Evolutionary conservation across 495 filamentous ascomycete genomes (phyloP), one percentile per base, ranked within the genome.

Genomic region (Xylaria grammica): DNA sequence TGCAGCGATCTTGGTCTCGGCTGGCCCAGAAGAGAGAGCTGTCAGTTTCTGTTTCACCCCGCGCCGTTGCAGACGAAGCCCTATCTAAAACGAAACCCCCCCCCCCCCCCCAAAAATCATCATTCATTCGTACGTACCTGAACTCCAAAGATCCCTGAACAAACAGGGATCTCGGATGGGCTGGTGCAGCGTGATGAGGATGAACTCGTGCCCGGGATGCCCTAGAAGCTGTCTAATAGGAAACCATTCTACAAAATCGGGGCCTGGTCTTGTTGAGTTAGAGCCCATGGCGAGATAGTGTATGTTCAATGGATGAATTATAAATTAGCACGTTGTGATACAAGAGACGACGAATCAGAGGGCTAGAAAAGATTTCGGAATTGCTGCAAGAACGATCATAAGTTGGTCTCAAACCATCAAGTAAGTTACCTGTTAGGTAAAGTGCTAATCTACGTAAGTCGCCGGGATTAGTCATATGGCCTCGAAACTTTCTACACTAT

Each of bases 171-270:
- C 75, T 3, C 82, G 81, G 55, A 93, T 85, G 42, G 89, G 89
- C 65, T 91, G 88, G 70, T 95, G 91, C 40, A 94, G 81, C 13
- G 92, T 74, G 29, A 94, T 67, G 24, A 94, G 77, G 1, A 85
- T 87, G 66, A 86, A 90, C 36, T 61, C n/a, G 36, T 67, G 52
- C 32, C 63, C 60, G 7, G 61, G 65, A 57, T 60, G 53, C 27
- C 42, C 45, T 19, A 65, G 50, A 15, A 78, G 29, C 24, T 71
- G 69, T 59, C 67, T 65, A 22, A 76, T 65, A 30, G 70, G 74
- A 67, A 74, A 52, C 73, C 75, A 75, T 27, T 72, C 69, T 17
- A 66, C 70, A 34, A 3, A 34, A 8, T 27, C 27, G 9, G 38
- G 56, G 11, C 58, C 60, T 48, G 49, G 32, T 40, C n/a, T n/a